Percentiles rank a stretch among this genome's conserved stretches.
phyloP scores from a whole-genome alignment of 2,329 filamentous ascomycete species.

The Paracamarosporium sp. region DNA sequence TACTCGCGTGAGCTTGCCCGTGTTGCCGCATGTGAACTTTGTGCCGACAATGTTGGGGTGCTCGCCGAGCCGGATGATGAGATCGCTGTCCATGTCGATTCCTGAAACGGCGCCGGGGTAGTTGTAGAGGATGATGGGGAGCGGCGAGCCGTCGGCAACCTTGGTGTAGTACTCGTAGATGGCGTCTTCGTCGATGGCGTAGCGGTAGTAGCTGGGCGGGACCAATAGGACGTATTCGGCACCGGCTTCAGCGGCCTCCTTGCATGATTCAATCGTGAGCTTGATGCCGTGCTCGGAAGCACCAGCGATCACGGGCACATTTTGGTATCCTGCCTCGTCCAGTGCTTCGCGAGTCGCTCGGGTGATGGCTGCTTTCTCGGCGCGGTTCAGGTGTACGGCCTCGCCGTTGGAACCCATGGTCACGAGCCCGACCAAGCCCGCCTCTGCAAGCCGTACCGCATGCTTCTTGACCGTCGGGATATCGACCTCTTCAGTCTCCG shows the following conservation, averaged over 20 bases:
- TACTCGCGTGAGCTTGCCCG: constrained; percentile 85
- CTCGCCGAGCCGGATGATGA: constrained; percentile 78
- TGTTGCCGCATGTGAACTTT: constrained; percentile 92
- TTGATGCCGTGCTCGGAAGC: constrained; percentile 82
- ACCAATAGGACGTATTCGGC: constrained; percentile 83
- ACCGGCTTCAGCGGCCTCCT: constrained; percentile 70
- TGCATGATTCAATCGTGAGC: constrained; percentile 78
- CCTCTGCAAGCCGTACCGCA: constrained; percentile 76
- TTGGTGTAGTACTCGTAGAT: constrained; percentile 75
- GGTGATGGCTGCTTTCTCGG: constrained; percentile 79
- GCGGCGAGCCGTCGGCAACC: constrained; percentile 76
- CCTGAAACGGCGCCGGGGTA: constrained; percentile 87
- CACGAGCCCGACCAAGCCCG: constrained; percentile 81
- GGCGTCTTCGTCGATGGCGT: constrained; percentile 75
- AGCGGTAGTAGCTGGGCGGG: constrained; percentile 83
- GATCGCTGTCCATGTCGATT: constrained; percentile 88
- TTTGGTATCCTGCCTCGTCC: constrained; percentile 76
- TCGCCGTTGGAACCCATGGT: constrained; percentile 92
- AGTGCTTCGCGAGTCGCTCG: constrained; percentile 80
- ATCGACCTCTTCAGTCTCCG: constrained; percentile 83
- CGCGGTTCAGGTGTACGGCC: constrained; percentile 80
- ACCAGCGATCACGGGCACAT: constrained; percentile 82
- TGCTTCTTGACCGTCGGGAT: constrained; percentile 80
- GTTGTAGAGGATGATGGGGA: constrained; percentile 88
- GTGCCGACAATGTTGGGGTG: constrained; percentile 87